Conservation (phyloP, 306 rosid species). For the Dryas alaskensis region DNA sequence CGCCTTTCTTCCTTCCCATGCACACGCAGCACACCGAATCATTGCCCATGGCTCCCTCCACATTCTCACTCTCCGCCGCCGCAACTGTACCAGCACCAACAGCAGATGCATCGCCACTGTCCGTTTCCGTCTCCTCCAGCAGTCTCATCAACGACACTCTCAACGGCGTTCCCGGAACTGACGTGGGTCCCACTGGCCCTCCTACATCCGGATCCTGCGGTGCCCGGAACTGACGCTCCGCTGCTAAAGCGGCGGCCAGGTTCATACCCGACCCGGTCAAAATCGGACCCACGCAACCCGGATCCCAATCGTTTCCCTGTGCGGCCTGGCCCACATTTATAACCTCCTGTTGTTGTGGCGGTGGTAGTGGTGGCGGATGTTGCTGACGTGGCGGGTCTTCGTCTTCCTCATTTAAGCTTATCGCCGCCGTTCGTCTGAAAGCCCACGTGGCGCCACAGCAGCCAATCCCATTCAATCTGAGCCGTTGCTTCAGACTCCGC, state of each 20-base stretch:
- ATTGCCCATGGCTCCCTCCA: constrained; percentile 32
- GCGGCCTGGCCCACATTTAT: constrained; percentile 31
- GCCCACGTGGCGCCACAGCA: constrained; percentile 90
- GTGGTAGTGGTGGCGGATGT: neutral
- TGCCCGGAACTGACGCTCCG: constrained; percentile 69
- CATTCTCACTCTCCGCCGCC: constrained; percentile 18
- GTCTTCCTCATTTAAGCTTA: constrained; percentile 24
- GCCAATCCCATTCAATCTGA: constrained; percentile 64
- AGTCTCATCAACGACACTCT: constrained; percentile 82
- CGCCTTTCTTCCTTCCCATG: constrained; percentile 83
- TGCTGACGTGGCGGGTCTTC: constrained; percentile 1
- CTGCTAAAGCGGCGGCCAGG: constrained; percentile 87
- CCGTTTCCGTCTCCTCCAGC: constrained; percentile 75
- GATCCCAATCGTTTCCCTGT: constrained; percentile 21
- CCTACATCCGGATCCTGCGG: constrained; percentile 29
- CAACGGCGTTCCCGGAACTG: constrained; percentile 56
- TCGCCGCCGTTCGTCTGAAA: constrained; percentile 34
- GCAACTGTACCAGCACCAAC: neutral
- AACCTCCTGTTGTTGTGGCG: neutral
- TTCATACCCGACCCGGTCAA: constrained; percentile 61
- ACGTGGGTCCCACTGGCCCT: neutral
- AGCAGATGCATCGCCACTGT: constrained; percentile 28
- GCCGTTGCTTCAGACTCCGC: constrained; percentile 67
- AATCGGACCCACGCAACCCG: constrained; percentile 35
- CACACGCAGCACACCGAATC: constrained; percentile 95